Evolutionary conservation across 1,284 basidiomycete genomes (phyloP).

Genomic region (Leccinum griseonigrum): DNA sequence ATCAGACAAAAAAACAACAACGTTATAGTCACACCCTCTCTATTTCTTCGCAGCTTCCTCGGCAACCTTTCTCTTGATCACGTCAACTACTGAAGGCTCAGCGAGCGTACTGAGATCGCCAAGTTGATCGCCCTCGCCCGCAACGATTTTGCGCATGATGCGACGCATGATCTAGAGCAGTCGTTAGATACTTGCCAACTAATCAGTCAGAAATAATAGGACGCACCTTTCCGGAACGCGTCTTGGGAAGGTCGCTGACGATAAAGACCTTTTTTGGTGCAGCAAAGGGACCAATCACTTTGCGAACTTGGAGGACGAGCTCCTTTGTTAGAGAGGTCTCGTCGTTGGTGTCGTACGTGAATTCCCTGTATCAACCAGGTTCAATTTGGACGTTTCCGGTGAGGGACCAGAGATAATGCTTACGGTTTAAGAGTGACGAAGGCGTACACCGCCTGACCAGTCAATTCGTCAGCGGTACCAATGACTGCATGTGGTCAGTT

Average conservation of each 20-base stretch:
- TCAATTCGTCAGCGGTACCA: conserved; percentile 85
- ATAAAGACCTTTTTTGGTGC: conserved; percentile 91
- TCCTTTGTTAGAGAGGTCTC: conserved; percentile 82
- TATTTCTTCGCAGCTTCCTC: conserved; percentile 25
- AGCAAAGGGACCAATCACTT: conserved; percentile 94
- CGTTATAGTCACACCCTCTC: background rate
- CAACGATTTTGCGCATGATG: conserved; percentile 93
- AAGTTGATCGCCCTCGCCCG: conserved; percentile 90
- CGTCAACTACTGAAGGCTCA: conserved; percentile 80
- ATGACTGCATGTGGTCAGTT: conserved; percentile 54
- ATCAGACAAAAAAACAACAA: background rate
- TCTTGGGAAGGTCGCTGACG: conserved; percentile 91
- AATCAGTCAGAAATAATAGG: background rate
- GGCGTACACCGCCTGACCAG: conserved; percentile 83
- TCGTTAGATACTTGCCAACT: background rate
- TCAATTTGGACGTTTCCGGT: background rate
- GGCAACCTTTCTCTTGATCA: conserved; percentile 76
- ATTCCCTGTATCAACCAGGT: conserved; percentile 57
- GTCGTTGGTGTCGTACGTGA: conserved; percentile 67
- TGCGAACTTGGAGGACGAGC: conserved; percentile 91
- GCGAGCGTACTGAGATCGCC: conserved; percentile 91
- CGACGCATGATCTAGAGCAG: conserved; percentile 79
- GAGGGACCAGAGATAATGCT: conserved; percentile 22
- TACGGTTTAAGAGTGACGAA: conserved; percentile 83
- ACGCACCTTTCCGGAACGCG: conserved; percentile 88